Evolutionary conservation across 1,284 basidiomycete species (phyloP).

Genomic region (Moesziomyces aphidis): DNA sequence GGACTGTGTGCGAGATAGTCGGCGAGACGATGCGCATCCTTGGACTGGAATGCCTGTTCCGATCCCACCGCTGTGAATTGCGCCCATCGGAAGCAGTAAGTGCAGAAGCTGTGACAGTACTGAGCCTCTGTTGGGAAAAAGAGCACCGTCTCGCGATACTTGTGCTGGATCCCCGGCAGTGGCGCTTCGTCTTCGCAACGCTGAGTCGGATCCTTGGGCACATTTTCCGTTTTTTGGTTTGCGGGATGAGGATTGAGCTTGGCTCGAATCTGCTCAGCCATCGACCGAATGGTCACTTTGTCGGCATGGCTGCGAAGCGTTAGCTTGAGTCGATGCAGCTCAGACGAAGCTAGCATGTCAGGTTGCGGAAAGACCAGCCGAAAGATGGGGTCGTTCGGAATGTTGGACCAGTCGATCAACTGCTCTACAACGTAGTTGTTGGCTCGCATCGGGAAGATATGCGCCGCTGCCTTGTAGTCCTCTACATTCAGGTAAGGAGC

Average conservation of each 20-base stretch:
- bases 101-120: slow-evolving; percentile 14
- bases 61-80: slow-evolving; percentile 8
- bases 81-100: slow-evolving; percentile 12
- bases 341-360: neutral
- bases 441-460: slow-evolving; percentile 9
- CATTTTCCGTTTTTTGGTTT: slow-evolving; percentile 11
- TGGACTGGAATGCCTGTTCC: slow-evolving; percentile 8
- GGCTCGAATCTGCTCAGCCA: slow-evolving; percentile 5
- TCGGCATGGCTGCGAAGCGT: neutral
- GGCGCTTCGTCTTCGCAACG: neutral
- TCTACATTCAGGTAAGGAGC: slow-evolving; percentile 1
- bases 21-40: slow-evolving; percentile 1
- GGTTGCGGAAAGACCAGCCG: slow-evolving; percentile 10
- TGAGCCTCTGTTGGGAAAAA: slow-evolving; percentile 9
- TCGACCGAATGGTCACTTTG: neutral
- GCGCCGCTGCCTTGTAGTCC: slow-evolving; percentile 5
- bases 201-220: slow-evolving; percentile 2
- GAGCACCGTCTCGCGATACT: slow-evolving; percentile 9
- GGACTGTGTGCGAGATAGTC: slow-evolving; percentile 1
- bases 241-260: slow-evolving; percentile 9
- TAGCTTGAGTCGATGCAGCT: slow-evolving; percentile 7
- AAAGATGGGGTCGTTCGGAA: slow-evolving; percentile 10
- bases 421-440: slow-evolving; percentile 12
- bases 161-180: slow-evolving; percentile 4
- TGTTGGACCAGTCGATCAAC: slow-evolving; percentile 7